These are phyloP conservation scores for Suillus discolor DNA, from an alignment of 768 basidiomycete species.

Conservation along the genomic window DNA sequence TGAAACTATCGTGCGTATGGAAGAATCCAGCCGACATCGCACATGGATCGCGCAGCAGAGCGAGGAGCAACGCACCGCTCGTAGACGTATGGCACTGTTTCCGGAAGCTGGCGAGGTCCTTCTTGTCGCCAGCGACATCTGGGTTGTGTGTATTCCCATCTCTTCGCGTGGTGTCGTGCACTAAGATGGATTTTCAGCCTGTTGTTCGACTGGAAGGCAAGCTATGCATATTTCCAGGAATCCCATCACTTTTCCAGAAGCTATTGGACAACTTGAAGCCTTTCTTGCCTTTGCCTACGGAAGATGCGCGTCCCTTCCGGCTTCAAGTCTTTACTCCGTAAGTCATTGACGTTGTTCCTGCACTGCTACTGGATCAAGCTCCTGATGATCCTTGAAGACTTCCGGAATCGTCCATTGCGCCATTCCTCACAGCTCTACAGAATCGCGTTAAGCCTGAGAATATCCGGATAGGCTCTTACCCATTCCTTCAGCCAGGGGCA, in stretches of 20 bases:
- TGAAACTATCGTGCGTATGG: constrained; percentile 80
- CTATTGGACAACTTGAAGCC: constrained; percentile 77
- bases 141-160: constrained; percentile 66
- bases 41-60: constrained; percentile 64
- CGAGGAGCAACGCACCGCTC: constrained; percentile 74
- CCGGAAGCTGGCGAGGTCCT: constrained; percentile 78
- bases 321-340: constrained; percentile 86
- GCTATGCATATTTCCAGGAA: constrained; percentile 90
- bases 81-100: constrained; percentile 89
- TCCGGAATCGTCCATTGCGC: constrained; percentile 85
- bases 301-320: constrained; percentile 69
- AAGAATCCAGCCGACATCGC: constrained; percentile 55
- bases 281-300: constrained; percentile 79
- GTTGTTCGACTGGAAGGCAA: constrained; percentile 87
- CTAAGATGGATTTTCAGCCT: constrained; percentile 48
- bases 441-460: constrained; percentile 71
- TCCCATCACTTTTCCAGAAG: constrained; percentile 81
- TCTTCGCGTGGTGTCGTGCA: not conserved
- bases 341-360: constrained; percentile 15
- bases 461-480: constrained; percentile 85
- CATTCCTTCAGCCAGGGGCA: constrained; percentile 58
- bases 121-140: constrained; percentile 77
- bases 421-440: constrained; percentile 81
- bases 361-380: not conserved
- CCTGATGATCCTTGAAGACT: constrained; percentile 36